Percentiles rank a stretch among this genome's conserved stretches.
phyloP scores from a whole-genome alignment of 2,329 filamentous ascomycete species.

The Alternaria panax region DNA sequence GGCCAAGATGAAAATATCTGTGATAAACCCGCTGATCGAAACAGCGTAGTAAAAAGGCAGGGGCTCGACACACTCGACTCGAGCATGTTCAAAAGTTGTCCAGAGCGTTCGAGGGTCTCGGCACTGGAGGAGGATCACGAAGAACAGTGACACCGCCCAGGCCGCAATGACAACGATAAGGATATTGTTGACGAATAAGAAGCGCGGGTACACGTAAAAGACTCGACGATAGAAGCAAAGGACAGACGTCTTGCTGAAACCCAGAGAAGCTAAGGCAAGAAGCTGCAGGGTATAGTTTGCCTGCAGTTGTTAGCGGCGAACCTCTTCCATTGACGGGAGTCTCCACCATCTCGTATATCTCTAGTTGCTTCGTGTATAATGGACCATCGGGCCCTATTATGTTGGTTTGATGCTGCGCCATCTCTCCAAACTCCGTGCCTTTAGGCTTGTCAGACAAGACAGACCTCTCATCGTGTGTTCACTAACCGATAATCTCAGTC shows the following conservation, averaged over 20 bases:
- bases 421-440: neutral
- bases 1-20: neutral
- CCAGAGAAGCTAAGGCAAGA: neutral
- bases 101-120: neutral
- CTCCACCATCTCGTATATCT: neutral
- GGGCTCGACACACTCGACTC: neutral
- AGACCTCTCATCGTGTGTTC: neutral
- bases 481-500: neutral
- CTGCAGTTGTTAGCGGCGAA: no score
- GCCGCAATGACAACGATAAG: neutral
- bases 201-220: neutral
- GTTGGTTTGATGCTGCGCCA: constrained; percentile 5
- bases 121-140: neutral
- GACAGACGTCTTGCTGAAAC: constrained; percentile 2
- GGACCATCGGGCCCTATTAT: neutral
- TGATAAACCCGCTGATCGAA: neutral
- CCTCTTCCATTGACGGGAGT: neutral
- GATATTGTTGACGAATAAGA: neutral
- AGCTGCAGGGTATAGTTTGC: neutral
- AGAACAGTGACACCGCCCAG: constrained; percentile 2
- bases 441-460: neutral
- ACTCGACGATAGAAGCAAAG: constrained; percentile 8
- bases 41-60: neutral
- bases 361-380: neutral
- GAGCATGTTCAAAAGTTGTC: neutral